These are phyloP conservation scores for Echinosphaeria canescens DNA, from an alignment of 2,329 filamentous ascomycete species.

Conservation along the genomic window DNA sequence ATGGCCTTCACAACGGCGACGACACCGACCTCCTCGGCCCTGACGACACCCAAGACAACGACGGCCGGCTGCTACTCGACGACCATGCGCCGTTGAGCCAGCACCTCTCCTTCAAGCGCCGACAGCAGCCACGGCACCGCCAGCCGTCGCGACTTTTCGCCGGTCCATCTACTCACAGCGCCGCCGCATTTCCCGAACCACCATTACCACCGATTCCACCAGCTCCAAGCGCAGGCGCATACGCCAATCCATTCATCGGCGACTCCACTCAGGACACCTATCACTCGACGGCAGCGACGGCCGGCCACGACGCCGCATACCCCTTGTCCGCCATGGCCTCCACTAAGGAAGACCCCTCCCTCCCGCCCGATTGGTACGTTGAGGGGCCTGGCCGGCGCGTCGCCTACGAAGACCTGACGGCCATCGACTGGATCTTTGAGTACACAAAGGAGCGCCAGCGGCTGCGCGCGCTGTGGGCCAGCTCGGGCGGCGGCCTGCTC, in stretches of 20 bases:
- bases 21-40: slow-evolving; percentile 9
- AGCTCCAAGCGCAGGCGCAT: no score
- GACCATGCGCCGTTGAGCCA: slow-evolving; percentile 37
- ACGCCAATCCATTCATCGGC: no score
- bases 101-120: slow-evolving; percentile 48
- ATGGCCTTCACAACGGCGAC: slow-evolving; percentile 12
- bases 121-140: no score
- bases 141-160: no score
- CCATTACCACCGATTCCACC: no score
- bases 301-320: slow-evolving; percentile 2
- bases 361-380: slow-evolving; percentile 58
- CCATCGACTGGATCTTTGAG: slow-evolving; percentile 99
- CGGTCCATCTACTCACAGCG: slow-evolving; percentile 21
- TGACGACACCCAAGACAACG: slow-evolving; percentile 9
- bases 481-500: slow-evolving; percentile 45
- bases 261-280: slow-evolving; percentile 1
- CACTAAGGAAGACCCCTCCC: slow-evolving; percentile 24
- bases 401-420: slow-evolving; percentile 87
- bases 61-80: slow-evolving; percentile 21
- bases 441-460: slow-evolving; percentile 91
- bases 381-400: slow-evolving; percentile 80
- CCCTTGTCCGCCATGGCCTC: no score
- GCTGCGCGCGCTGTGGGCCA: slow-evolving; percentile 52
- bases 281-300: slow-evolving; percentile 1
- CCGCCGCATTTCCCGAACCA: no score